Evolutionary conservation across 2,329 filamentous ascomycete species (phyloP), one percentile per base, ranked within the genome.

Genomic region (Fonsecaea pugnacius): DNA sequence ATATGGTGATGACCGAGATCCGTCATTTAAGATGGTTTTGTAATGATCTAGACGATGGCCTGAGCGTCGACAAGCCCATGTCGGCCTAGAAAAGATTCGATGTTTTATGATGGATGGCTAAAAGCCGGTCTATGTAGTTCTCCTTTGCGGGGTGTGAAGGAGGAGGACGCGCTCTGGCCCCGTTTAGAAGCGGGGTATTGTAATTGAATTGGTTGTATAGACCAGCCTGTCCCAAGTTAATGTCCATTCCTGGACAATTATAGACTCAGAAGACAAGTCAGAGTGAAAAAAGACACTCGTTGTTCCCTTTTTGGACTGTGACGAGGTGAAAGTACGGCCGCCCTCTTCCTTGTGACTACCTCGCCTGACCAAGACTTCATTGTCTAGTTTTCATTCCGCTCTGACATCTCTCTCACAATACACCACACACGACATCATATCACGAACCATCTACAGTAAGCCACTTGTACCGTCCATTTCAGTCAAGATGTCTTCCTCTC

Each of bases 1-100:
- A 0, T 83, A 74, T 65, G 84, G 83, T 0, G 87, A 90, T 71
- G 88, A 90, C 70, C 78, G 87, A 27, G 85, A 89, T 66, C 87
- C 87, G 0, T 74, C 78, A 1, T 89, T 89, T 70, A 83, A 78
- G 67, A 81, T 89, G 79, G 79, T 89, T 8, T 70, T 89, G 69
- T 89, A 74, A 76, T 35, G 24, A 24, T 52, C 21, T 48, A 18
- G 43, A 27, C 27, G n/a, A 60, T 52, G 57, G 27, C 7, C 0
- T 40, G 30, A 46, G n/a, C 27, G 43, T 43, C 43, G 7, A 48
- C 9, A 4, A 48, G 43, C 21, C 21, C 3, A 24, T 18, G 3
- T 21, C 18, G 9, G n/a, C 8, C 5, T 21, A 24, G 40, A 21
- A 7, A 4, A 21, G 18, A 16, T 18, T 24, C 21, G 21, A 48